Base-by-base conservation (phyloP, 2,329 filamentous ascomycete genomes). In the Bimuria novae-zelandiae region DNA sequence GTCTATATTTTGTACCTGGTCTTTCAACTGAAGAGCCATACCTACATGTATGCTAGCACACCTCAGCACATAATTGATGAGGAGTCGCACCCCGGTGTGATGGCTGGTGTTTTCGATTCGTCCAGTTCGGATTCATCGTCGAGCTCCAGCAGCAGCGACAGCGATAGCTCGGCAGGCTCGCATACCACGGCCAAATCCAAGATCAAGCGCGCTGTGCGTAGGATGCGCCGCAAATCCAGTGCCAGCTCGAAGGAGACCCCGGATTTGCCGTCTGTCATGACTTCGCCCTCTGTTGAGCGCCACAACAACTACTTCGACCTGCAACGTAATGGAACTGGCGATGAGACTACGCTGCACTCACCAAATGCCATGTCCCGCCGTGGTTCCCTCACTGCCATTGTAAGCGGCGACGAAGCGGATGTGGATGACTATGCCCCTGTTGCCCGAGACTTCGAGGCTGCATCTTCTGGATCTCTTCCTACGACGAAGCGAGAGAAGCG, bases 51-150 rank as follows among this genome's bases (percentile, higher is more conserved):
- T 64, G 89, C 92, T 89, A 73, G 91, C 61, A 96, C 90, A 4
- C 92, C 92, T 8, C 92, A 96, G 75, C 88, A 92, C 63, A 89
- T 95, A 55, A 94, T 97, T 58, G 92, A 97, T 62, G 91, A 94
- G 65, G 92, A 96, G 71, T 87, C 90, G 0, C 88, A 90, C 40
- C 92, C 92, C 19, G 92, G 92, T 59, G 87, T 94, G 0, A 82
- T 92, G 11, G 89, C 89, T 16, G 89, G 89, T 27, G 90, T 93
- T 75, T 82, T 96, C 66, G 89, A 94, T 59, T 85, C 86, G 0
- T 89, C 87, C 2, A 80, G 76, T 49, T 82, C 82, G 7, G 70
- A 72, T 47, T 85, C 84, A 7, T 77, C 74, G 4, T 75, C 71
- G 16, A 70, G 69, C 32, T 75, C 72, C 6, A 74, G 69, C 56